Conservation (phyloP, 176 grass and related monocot genomes). For the Triticum urartu region DNA sequence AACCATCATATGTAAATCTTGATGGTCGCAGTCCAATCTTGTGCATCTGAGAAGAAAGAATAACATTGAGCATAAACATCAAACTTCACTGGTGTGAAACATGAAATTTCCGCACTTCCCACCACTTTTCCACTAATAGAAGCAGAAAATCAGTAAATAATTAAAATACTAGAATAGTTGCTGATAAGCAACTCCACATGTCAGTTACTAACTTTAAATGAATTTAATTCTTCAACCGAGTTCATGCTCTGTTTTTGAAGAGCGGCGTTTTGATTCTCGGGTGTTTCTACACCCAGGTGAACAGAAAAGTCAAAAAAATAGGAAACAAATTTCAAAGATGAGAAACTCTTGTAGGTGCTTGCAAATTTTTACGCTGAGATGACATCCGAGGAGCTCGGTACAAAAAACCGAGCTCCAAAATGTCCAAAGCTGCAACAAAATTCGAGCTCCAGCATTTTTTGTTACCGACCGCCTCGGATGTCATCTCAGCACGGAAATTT, state of each 20-base stretch:
- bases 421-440: too few species aligned
- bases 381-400: too few species aligned
- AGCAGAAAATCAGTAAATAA: not conserved
- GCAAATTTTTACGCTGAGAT: too few species aligned
- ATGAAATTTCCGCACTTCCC: not conserved
- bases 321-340: too few species aligned
- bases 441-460: too few species aligned
- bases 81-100: not conserved
- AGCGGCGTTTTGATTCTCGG: too few species aligned
- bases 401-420: too few species aligned
- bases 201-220: not conserved
- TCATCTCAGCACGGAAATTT: too few species aligned
- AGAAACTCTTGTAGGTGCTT: too few species aligned
- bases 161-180: not conserved
- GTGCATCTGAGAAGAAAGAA: constrained; percentile 64
- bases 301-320: too few species aligned
- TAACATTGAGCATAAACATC: constrained; percentile 19
- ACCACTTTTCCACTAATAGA: not conserved
- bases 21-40: constrained; percentile 67
- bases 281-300: too few species aligned
- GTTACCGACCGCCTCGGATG: too few species aligned
- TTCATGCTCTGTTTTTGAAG: constrained; percentile 6
- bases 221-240: not conserved
- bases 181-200: not conserved
- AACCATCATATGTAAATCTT: constrained; percentile 70